Base-by-base conservation (phyloP, 805 yeast species). In the Nakazawaea anatomiae region DNA sequence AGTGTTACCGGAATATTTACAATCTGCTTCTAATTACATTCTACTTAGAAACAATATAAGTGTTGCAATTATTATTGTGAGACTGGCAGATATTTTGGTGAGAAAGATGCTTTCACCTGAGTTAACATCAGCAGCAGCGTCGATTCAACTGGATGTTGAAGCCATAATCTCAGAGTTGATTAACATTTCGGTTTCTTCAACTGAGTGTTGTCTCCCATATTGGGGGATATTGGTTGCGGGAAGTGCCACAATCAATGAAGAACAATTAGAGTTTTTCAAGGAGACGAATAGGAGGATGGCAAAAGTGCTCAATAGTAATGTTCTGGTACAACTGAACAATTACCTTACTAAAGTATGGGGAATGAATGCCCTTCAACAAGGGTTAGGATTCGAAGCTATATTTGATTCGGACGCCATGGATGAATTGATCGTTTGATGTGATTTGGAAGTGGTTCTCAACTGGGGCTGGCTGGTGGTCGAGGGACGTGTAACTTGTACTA, bases 71-170 rank as follows among this genome's bases (percentile, higher is more conserved):
- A 43, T 53, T 18, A 44, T 39, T 11, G 35, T 34, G 27, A 35
- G 39, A 38, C 51, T 48, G 51, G 31, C 44, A 25, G 27, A 29
- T 12, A 50, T 45, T 12, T 30, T 53, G 28, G 46, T 51, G 39
- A 35, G 29, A 28, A 51, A 53, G 32, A 53, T 48, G 44, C 32
- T 53, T 27, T 14, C 35, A 27, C 55, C 52, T 2, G 25, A 28
- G 3, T 5, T 51, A 27, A 32, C 46, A 9, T 28, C 50, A 6
- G 6, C 42, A n/a, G 35, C 45, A 7, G 36, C 46, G 28, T 4
- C 38, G 25, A 48, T 53, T 29, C 56, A 53, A 44, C 34, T 29
- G 32, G 44, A 53, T 27, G 55, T 53, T 30, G 39, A 42, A 31
- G 18, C 32, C 12, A 46, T 53, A 4, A 47, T 44, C 31, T 6